Conservation (phyloP, 2,329 filamentous ascomycete species). For the Dryadomyces quercivorus region DNA sequence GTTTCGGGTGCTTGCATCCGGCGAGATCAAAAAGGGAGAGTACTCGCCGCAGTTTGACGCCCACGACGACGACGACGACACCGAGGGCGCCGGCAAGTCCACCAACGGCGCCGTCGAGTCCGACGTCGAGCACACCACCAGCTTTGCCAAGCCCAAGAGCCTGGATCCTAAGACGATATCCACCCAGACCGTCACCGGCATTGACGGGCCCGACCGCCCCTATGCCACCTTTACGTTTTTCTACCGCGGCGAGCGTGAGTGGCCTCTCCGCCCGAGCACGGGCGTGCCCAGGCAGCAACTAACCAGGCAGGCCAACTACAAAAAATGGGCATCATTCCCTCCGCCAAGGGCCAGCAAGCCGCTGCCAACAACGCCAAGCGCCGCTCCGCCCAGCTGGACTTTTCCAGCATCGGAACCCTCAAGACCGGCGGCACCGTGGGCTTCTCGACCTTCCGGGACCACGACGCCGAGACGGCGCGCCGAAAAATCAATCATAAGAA, state of each 20-base stretch:
- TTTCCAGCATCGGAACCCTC: slow-evolving; percentile 71
- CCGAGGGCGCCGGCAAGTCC: slow-evolving; percentile 32
- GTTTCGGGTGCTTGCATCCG: slow-evolving; percentile 87
- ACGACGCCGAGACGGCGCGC: slow-evolving; percentile 38
- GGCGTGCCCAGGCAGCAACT: too few relatives aligned
- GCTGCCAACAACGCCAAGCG: slow-evolving; percentile 55
- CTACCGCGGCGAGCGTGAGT: slow-evolving; percentile 87
- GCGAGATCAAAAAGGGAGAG: slow-evolving; percentile 95
- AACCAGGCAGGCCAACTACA: slow-evolving; percentile 64
- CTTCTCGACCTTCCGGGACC: slow-evolving; percentile 78
- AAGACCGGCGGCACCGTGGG: slow-evolving; percentile 81
- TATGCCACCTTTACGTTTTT: slow-evolving; percentile 97
- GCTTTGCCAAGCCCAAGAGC: slow-evolving; percentile 92
- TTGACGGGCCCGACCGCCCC: slow-evolving; percentile 89
- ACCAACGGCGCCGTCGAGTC: slow-evolving; percentile 51
- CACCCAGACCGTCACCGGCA: slow-evolving; percentile 97
- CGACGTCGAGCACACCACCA: slow-evolving; percentile 92
- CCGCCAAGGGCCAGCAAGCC: slow-evolving; percentile 51
- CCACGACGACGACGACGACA: slow-evolving; percentile 81
- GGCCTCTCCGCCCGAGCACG: too few relatives aligned
- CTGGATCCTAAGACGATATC: slow-evolving; percentile 95
- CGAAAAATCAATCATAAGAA: slow-evolving; percentile 50
- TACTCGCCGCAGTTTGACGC: slow-evolving; percentile 97
- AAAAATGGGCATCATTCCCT: slow-evolving; percentile 83
- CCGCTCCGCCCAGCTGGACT: slow-evolving; percentile 72